Base-by-base conservation (phyloP, 208 protist genomes). In the Trypanosoma rangeli region DNA sequence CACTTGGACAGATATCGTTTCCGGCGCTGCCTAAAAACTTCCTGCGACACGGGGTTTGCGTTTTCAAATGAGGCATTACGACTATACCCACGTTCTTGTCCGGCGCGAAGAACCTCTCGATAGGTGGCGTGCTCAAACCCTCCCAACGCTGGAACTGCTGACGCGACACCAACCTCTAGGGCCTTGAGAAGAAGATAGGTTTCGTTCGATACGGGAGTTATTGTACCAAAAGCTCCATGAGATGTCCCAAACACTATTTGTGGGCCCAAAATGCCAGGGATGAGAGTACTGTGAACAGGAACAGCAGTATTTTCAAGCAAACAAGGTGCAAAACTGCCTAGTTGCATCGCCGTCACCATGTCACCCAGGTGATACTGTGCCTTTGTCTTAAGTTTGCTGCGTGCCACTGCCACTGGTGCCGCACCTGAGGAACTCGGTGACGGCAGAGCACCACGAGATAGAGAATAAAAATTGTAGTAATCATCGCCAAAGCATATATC, bases 341-440 rank as follows among this genome's bases (percentile, higher is more conserved):
- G 75, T 8, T 79, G 64, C 42, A 94, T 71, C 22, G 65, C 86
- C 37, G 86, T 93, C 4, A 92, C 77, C 31, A 90, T 68, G 55
- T 96, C 84, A 2, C 90, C 90, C 13, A 96, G 33, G 69, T 96
- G 87, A 64, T 61, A 84, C 61, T 92, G 79, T 18, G 83, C 86
- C 7, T 49, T 70, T 53, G 78, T 72, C 44, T 5, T 20, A 48
- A 70, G 67, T 49, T 60, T 70, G 29, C 68, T 2, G n/a, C n/a
- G 56, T 56, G 35, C 5, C 26, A 57, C 48, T n/a, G 18, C 18
- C 0, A 9, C 37, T 20, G 56, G n/a, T 44, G 56, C 0, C 13
- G 13, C 46, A 33, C 58, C 70, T 55, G 53, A 49, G 13, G 55
- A 58, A 29, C 28, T 39, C 24, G 46, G 37, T 49, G n/a, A 64